A percentile compares a stretch with the other conserved stretches of the same genome.
Conservation (phyloP, 2,329 filamentous ascomycete species). For the Aspergillus novoparasiticus region DNA sequence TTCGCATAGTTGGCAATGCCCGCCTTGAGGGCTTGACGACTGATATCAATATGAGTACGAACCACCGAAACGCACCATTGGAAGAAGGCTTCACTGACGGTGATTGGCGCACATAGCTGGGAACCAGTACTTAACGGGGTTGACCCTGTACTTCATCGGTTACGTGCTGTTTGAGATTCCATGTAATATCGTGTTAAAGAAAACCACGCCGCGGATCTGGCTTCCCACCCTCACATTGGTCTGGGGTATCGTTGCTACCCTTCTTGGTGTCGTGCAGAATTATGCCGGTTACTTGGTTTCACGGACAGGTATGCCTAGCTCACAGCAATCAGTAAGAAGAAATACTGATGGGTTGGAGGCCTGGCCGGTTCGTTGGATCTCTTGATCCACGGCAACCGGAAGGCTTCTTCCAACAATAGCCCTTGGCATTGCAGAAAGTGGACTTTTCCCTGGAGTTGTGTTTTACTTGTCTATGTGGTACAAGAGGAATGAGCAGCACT, state of each 20-base stretch:
- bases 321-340: too few species aligned
- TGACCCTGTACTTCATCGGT: constrained; percentile 43
- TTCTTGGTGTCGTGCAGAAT: constrained; percentile 51
- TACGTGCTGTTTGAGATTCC: constrained; percentile 46
- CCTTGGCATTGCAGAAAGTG: constrained; percentile 56
- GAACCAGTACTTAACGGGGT: constrained; percentile 43
- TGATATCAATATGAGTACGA: constrained; percentile 43
- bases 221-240: constrained; percentile 46
- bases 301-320: constrained; percentile 38
- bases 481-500: constrained; percentile 60
- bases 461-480: constrained; percentile 68
- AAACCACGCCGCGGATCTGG: constrained; percentile 42
- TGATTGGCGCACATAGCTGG: constrained; percentile 28
- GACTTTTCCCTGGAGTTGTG: constrained; percentile 57
- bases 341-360: background rate
- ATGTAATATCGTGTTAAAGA: constrained; percentile 45
- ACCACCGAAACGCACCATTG: background rate
- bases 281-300: constrained; percentile 52
- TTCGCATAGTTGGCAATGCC: constrained; percentile 40
- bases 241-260: constrained; percentile 56
- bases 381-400: constrained; percentile 2
- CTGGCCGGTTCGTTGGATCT: background rate
- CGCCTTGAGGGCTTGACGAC: constrained; percentile 39
- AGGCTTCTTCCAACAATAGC: constrained; percentile 27
- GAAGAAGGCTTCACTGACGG: background rate